Base-by-base conservation (phyloP, 768 basidiomycete genomes). In the Tricholomella constricta region DNA sequence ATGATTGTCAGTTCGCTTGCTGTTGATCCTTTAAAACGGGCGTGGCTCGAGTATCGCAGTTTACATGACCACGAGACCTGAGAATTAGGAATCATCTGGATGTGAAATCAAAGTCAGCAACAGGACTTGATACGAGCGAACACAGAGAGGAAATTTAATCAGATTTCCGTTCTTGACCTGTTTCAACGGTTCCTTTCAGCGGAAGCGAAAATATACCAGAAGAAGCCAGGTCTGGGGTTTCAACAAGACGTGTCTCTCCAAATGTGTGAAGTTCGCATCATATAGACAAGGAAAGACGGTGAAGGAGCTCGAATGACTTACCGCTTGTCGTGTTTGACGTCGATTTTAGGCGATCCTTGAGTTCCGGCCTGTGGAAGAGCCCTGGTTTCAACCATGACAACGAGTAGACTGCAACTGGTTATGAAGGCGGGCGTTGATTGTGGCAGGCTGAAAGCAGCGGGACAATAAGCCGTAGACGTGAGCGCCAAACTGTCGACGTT, bases 141-240 rank as follows among this genome's bases (percentile, higher is more conserved):
- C 23, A 48, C n/a, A 35, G 29, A 46, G 47, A 54, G 51, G 65
- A n/a, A n/a, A n/a, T n/a, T n/a, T 68, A 70, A 68, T 82, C 80
- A 82, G 81, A 75, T 82, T 79, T 82, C 80, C 80, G 80, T 82
- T 82, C 81, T 82, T 76, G 75, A 70, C 75, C 57, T 62, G 61
- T 54, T 51, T 57, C 62, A 59, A 63, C 73, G 73, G 79, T 78
- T 82, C 74, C 77, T 74, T 69, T 68, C 44, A 48, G 32, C 23
- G 10, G 9, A 43, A n/a, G 45, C 46, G 53, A 63, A 61, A 72
- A 69, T 75, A 58, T 76, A 78, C 79, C 80, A 68, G 75, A 61
- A 58, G 62, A 51, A 59, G 55, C 57, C 62, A 64, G 65, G 67
- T 66, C 72, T 62, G 63, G 59, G 61, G 66, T 60, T 67, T 79